Conservation (phyloP, 176 grass and related monocot species). For the Oryza longistaminata region DNA sequence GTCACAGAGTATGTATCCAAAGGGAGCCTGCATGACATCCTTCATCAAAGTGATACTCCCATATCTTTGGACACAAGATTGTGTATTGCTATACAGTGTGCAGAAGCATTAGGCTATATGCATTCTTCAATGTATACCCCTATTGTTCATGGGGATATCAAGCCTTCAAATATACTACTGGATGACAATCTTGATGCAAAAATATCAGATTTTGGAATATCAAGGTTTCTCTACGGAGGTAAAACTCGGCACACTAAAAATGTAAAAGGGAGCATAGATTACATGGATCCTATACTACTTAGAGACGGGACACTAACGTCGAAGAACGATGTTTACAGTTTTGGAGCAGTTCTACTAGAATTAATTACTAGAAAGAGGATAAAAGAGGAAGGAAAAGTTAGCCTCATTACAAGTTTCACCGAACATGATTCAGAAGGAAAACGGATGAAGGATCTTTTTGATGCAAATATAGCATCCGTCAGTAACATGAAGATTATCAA, state of each 20-base stretch:
- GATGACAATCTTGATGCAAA: neutral
- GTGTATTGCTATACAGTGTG: neutral
- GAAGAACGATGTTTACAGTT: neutral
- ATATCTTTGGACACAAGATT: neutral
- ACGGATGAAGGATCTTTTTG: neutral
- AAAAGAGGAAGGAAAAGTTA: neutral
- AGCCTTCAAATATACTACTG: conserved; percentile 9
- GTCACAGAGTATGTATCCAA: neutral
- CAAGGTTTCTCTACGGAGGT: neutral
- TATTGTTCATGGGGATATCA: conserved; percentile 1
- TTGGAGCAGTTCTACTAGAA: neutral
- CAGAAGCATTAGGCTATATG: conserved; percentile 8
- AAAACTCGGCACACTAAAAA: neutral
- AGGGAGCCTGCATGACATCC: neutral
- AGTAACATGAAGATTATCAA: neutral
- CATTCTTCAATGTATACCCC: neutral
- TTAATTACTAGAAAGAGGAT: neutral
- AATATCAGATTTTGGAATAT: conserved; percentile 28
- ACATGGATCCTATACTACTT: conserved; percentile 22
- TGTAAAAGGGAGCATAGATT: neutral
- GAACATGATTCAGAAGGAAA: too few relatives aligned
- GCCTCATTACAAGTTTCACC: neutral
- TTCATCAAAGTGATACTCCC: neutral
- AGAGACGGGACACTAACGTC: neutral
- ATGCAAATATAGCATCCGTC: neutral